Evolutionary conservation across 1,139 yeast species (phyloP).

Genomic region (Lodderomyces jiufengensis): DNA sequence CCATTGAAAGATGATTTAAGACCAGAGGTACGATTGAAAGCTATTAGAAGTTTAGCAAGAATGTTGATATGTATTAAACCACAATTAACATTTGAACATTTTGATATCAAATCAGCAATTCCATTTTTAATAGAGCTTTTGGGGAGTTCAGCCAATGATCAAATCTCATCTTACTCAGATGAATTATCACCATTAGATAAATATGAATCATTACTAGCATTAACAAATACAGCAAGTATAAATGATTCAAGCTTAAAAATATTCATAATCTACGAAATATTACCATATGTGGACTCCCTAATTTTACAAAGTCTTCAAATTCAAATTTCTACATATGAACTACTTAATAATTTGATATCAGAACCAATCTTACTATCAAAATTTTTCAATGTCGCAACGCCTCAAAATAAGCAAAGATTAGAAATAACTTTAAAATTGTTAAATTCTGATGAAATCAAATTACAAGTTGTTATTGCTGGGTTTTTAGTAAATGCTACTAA

Average conservation of each 20-base stretch:
- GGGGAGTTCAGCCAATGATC: slow-evolving; percentile 21
- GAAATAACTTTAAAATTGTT: slow-evolving; percentile 36
- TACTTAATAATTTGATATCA: slow-evolving; percentile 42
- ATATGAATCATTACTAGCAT: slow-evolving; percentile 44
- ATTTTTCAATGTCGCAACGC: slow-evolving; percentile 43
- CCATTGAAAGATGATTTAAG: slow-evolving; percentile 9
- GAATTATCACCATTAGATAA: slow-evolving; percentile 36
- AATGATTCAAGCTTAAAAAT: slow-evolving; percentile 27
- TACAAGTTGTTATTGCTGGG: slow-evolving; percentile 45
- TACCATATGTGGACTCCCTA: slow-evolving; percentile 34
- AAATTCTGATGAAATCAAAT: slow-evolving; percentile 30
- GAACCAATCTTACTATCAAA: slow-evolving; percentile 46
- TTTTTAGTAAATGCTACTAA: slow-evolving; percentile 50
- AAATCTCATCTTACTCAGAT: slow-evolving; percentile 18
- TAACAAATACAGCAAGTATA: slow-evolving; percentile 45
- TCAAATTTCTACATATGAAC: slow-evolving; percentile 47
- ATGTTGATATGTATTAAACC: slow-evolving; percentile 43
- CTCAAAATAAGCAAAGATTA: slow-evolving; percentile 27
- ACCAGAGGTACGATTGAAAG: slow-evolving; percentile 18
- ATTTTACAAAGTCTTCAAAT: slow-evolving; percentile 35
- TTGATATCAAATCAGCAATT: slow-evolving; percentile 36
- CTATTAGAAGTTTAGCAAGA: slow-evolving; percentile 38
- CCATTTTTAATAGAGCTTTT: slow-evolving; percentile 50
- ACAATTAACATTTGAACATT: slow-evolving; percentile 35
- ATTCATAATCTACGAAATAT: slow-evolving; percentile 32